Percentiles rank a stretch among this genome's conserved stretches.
Evolutionary conservation across 2,329 filamentous ascomycete genomes (phyloP).

Genomic region (Epichloe gansuensis): DNA sequence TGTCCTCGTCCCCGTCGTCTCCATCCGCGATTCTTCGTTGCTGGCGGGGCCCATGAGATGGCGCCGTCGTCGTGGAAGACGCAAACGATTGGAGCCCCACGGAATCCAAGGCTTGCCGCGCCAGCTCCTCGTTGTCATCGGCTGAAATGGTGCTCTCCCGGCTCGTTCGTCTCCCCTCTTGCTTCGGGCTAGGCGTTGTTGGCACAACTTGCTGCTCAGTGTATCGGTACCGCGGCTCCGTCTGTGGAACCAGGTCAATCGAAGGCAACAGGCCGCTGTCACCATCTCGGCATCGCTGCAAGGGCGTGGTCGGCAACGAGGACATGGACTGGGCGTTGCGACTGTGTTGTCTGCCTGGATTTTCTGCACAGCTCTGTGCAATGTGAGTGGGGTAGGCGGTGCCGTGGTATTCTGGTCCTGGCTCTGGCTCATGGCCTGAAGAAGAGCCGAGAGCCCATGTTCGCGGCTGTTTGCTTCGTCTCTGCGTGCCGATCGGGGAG

Average conservation of each 20-base stretch:
- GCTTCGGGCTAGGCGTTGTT: slow-evolving; percentile 30
- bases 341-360: slow-evolving; percentile 55
- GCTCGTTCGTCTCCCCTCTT: slow-evolving; percentile 48
- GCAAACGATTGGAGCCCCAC: slow-evolving; percentile 29
- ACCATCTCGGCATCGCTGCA: slow-evolving; percentile 35
- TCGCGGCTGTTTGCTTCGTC: slow-evolving; percentile 25
- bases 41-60: slow-evolving; percentile 8
- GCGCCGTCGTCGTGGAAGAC: slow-evolving; percentile 14
- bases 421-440: slow-evolving; percentile 67
- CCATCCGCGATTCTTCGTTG: slow-evolving; percentile 8
- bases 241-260: slow-evolving; percentile 48
- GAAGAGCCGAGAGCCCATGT: slow-evolving; percentile 63
- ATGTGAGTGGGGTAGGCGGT: slow-evolving; percentile 53
- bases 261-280: slow-evolving; percentile 48
- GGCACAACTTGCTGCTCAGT: slow-evolving; percentile 27
- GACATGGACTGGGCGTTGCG: slow-evolving; percentile 75
- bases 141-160: slow-evolving; percentile 79
- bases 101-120: slow-evolving; percentile 39
- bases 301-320: slow-evolving; percentile 69
- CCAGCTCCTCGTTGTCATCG: slow-evolving; percentile 46
- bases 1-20: slow-evolving; percentile 30
- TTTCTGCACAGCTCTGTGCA: slow-evolving; percentile 34
- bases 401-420: slow-evolving; percentile 47
- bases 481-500: slow-evolving; percentile 26
- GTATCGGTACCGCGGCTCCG: slow-evolving; percentile 40